Evolutionary conservation across 768 basidiomycete genomes (phyloP), one percentile per base, ranked within the genome.

Genomic region (Pleurotus salmoneostramineus): DNA sequence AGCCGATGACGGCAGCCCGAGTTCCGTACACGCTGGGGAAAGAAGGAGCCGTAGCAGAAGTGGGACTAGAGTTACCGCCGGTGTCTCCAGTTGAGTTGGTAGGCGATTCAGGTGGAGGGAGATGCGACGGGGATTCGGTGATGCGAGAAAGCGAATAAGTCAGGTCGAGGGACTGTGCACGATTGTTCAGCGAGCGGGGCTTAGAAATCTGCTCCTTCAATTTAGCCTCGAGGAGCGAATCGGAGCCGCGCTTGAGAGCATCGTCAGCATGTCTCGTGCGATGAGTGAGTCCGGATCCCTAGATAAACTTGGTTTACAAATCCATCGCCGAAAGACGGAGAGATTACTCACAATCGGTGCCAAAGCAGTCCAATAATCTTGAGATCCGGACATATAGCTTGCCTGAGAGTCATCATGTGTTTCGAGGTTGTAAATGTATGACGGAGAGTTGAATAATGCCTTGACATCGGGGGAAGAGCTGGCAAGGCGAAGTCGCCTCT

Each of bases 401-500:
- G 81, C 72, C 60, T 85, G 87, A 36, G 77, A 71, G 59, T 88
- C 89, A 56, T 89, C 83, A 14, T 81, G 84, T 58, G 88, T 84
- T 59, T 92, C 89, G 10, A 91, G 74, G 65, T 91, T 85, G 64
- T 91, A 93, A 55, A 90, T 87, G 64, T 91, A 92, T 3, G 89
- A 80, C 17, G 91, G 88, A 0, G 88, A 84, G 66, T 95, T 91
- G 75, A 98, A 97, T 64, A 98, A 69, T 0, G 95, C 94, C 71
- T 96, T 97, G 58, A 98, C 95, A 62, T 97, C 93, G 2, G 93
- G 93, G 3, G 95, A 93, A 4, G 94, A 95, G 63, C 85, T 91
- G 7, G 93, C 91, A 59, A 95, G 76, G 50, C 95, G 83, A 56
- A 95, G 73, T 61, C 90, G 78, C 63, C 88, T 77, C 74, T 89